Percentiles rank a stretch among this genome's conserved stretches.
Conservation (phyloP, 2,329 filamentous ascomycete genomes). For the Phyllosticta ampelicida region DNA sequence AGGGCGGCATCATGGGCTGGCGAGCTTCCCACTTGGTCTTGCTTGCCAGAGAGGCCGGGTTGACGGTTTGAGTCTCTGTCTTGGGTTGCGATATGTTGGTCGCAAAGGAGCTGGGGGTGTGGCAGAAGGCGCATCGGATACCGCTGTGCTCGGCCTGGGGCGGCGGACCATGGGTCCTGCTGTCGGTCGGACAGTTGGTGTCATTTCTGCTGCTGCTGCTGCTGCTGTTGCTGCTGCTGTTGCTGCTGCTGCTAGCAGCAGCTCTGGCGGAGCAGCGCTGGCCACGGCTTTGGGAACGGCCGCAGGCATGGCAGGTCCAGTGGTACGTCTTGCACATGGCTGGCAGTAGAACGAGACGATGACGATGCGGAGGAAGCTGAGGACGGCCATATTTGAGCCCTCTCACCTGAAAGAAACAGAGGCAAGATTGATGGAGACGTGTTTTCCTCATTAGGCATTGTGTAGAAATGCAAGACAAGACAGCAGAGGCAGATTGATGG, state of each 20-base stretch:
- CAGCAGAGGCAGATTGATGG: background rate
- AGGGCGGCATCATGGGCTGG: background rate
- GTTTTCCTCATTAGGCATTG: background rate
- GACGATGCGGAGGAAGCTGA: background rate
- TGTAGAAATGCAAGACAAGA: background rate
- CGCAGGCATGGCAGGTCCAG: slow-evolving; percentile 1
- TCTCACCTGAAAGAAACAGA: background rate
- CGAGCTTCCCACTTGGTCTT: background rate
- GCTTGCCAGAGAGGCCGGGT: background rate
- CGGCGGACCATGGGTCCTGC: background rate
- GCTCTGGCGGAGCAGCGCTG: background rate
- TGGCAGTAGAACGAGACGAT: background rate
- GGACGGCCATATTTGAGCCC: background rate
- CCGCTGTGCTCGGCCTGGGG: background rate
- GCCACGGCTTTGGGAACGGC: background rate
- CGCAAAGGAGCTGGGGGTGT: no score
- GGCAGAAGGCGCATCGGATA: background rate
- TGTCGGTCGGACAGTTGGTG: background rate
- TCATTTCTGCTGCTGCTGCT: background rate
- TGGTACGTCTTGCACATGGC: slow-evolving; percentile 2
- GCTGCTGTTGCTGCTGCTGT: background rate
- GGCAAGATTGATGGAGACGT: background rate
- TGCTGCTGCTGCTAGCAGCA: background rate
- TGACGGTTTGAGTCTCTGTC: background rate
- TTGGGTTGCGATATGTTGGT: background rate